Base-by-base conservation (phyloP, 2,329 filamentous ascomycete genomes). In the Plectosphaerella plurivora region DNA sequence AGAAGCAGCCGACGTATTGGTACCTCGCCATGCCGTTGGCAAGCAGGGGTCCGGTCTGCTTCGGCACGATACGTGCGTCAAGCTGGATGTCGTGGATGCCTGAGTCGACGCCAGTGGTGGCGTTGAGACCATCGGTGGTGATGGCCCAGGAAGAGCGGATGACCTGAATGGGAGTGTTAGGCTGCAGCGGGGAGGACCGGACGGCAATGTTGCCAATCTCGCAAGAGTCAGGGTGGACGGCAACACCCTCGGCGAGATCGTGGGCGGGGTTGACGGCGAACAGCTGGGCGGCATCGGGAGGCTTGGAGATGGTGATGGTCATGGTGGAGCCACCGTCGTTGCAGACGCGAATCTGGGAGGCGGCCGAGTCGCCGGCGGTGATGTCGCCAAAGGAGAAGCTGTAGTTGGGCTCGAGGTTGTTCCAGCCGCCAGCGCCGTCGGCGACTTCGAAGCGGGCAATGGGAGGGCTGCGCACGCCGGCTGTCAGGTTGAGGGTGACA, bases 1-100 rank as follows among this genome's bases (percentile, higher is more conserved):
- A 60, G 55, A 72, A 73, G 50, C 72, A 74, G 16, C 70, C 72
- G 5, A 73, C 59, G 55, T 67, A 70, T 24, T 66, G 60, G 53
- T 67, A 68, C 16, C 61, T 55, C 5, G 61, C 61, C 1, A 56
- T 58, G 7, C 65, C 64, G 50, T 65, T 62, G 16, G 63, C 46
- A 12, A 71, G 60, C 18, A 67, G 54, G 14, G 71, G 71, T 5
- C 71, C 71, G 15, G 71, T 58, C 47, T 70, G 66, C 15, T 59
- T 57, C 16, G 61, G 62, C 2, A 66, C 57, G 33, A 71, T 64
- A 14, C 61, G 66, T 2, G 66, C 67, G 37, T 58, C 61, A 37
- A 70, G 62, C 1, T 56, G 46, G 45, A 74, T 63, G 15, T 67
- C 61, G 49, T 69, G 69, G 18, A 70, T 59, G 2, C 71, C 72